phyloP scores from a whole-genome alignment of 352 stramenopile species.

The Globisporangium iwayamae region DNA sequence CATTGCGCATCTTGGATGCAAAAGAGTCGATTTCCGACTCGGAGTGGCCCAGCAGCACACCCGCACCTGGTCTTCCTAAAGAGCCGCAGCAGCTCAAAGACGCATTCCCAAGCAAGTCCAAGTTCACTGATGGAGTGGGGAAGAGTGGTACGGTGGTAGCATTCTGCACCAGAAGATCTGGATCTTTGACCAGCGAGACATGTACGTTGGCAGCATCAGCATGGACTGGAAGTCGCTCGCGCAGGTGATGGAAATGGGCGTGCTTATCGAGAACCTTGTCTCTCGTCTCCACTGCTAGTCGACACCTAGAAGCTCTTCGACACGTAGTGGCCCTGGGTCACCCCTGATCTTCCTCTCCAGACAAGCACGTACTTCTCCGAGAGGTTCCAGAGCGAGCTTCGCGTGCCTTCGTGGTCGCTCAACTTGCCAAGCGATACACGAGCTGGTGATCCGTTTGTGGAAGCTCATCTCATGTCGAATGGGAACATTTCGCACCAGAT shows the following conservation, averaged over 20 bases:
- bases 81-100: conserved; percentile 53
- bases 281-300: conserved; percentile 29
- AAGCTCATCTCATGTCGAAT: conserved; percentile 31
- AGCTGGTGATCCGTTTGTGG: conserved; percentile 44
- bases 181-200: conserved; percentile 58
- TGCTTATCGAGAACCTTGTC: conserved; percentile 52
- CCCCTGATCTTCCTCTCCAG: conserved; percentile 23
- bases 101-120: conserved; percentile 28
- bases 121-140: conserved; percentile 57
- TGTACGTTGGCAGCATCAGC: conserved; percentile 80
- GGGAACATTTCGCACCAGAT: conserved; percentile 60
- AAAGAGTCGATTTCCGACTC: conserved; percentile 20
- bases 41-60: neutral
- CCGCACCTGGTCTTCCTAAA: conserved; percentile 26
- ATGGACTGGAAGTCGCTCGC: conserved; percentile 86
- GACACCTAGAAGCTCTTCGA: conserved; percentile 69
- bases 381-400: conserved; percentile 47
- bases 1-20: conserved; percentile 54
- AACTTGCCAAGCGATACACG: conserved; percentile 33
- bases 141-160: conserved; percentile 69
- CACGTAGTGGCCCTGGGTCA: conserved; percentile 67
- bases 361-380: conserved; percentile 54
- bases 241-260: conserved; percentile 84
- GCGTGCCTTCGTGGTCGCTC: conserved; percentile 61
- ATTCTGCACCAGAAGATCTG: conserved; percentile 86